Evolutionary conservation across 805 yeast species (phyloP).

Genomic region (Hanseniaspora nectarophila): DNA sequence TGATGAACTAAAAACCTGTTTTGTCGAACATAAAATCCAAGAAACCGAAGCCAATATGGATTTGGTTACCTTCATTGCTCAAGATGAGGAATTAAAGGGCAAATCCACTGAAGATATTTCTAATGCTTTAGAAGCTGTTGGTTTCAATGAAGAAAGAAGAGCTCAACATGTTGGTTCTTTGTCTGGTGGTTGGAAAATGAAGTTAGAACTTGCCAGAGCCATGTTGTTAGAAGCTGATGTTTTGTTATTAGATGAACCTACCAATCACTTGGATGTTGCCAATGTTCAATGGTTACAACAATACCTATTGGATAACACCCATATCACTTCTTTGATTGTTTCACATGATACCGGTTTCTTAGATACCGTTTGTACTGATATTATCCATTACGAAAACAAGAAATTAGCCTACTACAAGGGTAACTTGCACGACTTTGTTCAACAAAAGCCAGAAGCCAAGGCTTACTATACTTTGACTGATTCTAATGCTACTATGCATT

Average conservation of each 20-base stretch:
- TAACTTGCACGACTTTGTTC: slow-evolving; percentile 82
- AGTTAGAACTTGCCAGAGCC: slow-evolving; percentile 94
- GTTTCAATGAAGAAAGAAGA: slow-evolving; percentile 83
- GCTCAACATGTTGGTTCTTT: slow-evolving; percentile 84
- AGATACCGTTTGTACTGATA: slow-evolving; percentile 91
- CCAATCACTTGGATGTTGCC: slow-evolving; percentile 90
- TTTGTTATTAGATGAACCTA: slow-evolving; percentile 89
- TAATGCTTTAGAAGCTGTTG: slow-evolving; percentile 67
- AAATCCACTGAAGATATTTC: slow-evolving; percentile 63
- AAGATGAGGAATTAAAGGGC: slow-evolving; percentile 65
- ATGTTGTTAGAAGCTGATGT: slow-evolving; percentile 97
- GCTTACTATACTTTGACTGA: slow-evolving; percentile 90
- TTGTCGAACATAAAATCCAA: slow-evolving; percentile 92
- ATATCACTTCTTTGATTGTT: slow-evolving; percentile 87
- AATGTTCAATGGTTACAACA: slow-evolving; percentile 92
- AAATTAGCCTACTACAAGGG: slow-evolving; percentile 93
- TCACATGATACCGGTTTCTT: slow-evolving; percentile 96
- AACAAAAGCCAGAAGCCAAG: slow-evolving; percentile 89
- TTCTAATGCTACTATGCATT: slow-evolving; percentile 86
- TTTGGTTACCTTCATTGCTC: slow-evolving; percentile 73
- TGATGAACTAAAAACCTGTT: slow-evolving; percentile 77
- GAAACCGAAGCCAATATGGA: slow-evolving; percentile 89
- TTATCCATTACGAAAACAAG: slow-evolving; percentile 90
- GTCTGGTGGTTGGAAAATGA: slow-evolving; percentile 99
- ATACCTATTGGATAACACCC: slow-evolving; percentile 66